A percentile compares a stretch with the other conserved stretches of the same genome.
Evolutionary conservation across 495 filamentous ascomycete genomes (phyloP).

Genomic region (Talaromyces proteolyticus): DNA sequence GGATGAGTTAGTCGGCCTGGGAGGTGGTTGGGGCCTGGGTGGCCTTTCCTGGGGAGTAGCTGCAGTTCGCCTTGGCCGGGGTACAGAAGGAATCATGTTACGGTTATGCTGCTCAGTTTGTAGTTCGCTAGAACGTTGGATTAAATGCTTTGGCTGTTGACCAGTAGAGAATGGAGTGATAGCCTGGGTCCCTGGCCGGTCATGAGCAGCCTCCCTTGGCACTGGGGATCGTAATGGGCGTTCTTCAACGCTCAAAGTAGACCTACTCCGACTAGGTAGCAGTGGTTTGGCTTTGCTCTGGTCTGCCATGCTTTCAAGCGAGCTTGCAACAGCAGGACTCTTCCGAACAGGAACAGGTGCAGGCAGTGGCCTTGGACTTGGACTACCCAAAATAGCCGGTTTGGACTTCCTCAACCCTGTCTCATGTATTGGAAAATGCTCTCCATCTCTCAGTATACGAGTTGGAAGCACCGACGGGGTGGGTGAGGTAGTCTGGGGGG

Average conservation of each 20-base stretch:
- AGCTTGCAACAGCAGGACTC: not conserved
- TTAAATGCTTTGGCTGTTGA: not conserved
- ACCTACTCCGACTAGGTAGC: not conserved
- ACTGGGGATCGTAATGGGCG: not conserved
- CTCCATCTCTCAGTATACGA: not conserved
- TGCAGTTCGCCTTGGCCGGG: not conserved
- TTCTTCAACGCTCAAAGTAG: not conserved
- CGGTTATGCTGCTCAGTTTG: not conserved
- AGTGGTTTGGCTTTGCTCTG: not conserved
- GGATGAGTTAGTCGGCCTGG: not conserved
- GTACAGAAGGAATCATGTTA: not conserved
- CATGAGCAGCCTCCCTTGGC: no score
- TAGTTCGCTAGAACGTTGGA: not conserved
- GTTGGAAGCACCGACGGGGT: not conserved
- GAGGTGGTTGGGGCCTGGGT: not conserved
- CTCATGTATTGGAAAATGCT: not conserved
- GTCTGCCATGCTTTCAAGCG: not conserved
- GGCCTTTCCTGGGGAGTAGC: not conserved
- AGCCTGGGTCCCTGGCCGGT: no score
- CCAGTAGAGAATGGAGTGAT: no score
- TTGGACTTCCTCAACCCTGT: not conserved
- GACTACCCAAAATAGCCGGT: not conserved
- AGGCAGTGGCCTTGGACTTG: not conserved
- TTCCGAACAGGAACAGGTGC: conserved; percentile 3
- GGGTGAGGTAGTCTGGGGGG: conserved; percentile 1